Base-by-base conservation (phyloP, 2,329 filamentous ascomycete species). In the Clarireedia paspali region DNA sequence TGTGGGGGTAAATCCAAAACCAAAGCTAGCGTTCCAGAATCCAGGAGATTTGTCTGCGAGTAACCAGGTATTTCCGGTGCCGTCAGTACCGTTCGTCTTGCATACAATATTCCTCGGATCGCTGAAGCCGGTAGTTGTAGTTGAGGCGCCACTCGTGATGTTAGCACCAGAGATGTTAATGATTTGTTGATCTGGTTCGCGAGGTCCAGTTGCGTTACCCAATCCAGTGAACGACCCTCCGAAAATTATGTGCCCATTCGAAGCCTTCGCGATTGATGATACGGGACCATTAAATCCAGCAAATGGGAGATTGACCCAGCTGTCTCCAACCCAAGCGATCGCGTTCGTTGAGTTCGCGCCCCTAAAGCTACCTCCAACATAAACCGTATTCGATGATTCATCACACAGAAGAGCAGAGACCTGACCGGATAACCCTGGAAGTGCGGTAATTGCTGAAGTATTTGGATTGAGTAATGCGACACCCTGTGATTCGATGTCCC, bases 201-300 rank as follows among this genome's bases (percentile, higher is more conserved):
- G 30, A 2, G 85, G 82, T 1, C 82, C 79, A 59, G 82, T 88
- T 2, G 85, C 81, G 69, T 96, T 96, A 59, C 90, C 90, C 7
- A 97, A 74, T 6, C 90, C 90, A 57, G 89, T 91, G 68, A 99
- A 99, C 55, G 81, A 82, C 50, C 94, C 94, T 47, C 90, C 95
- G 68, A 96, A 99, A 55, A 97, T 82, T 61, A 99, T 88, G 68
- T 95, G 88, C 7, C 88, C 89, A 64, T 89, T 87, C 1, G 85
- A 77, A 20, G 85, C 82, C 72, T 89, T 91, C 50, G 84, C 79
- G 63, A 99, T 97, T 39, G 91, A 88, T 60, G 83, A 82, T 51
- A 99, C 91, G 2, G 89, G 89, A 26, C 91, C 91, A 72, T 97
- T 97, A 73, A 99, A 95, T 23, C 95, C 95, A 42, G 85, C 84